Evolutionary conservation across 768 basidiomycete genomes (phyloP).

Genomic region (Trametes gibbosa): DNA sequence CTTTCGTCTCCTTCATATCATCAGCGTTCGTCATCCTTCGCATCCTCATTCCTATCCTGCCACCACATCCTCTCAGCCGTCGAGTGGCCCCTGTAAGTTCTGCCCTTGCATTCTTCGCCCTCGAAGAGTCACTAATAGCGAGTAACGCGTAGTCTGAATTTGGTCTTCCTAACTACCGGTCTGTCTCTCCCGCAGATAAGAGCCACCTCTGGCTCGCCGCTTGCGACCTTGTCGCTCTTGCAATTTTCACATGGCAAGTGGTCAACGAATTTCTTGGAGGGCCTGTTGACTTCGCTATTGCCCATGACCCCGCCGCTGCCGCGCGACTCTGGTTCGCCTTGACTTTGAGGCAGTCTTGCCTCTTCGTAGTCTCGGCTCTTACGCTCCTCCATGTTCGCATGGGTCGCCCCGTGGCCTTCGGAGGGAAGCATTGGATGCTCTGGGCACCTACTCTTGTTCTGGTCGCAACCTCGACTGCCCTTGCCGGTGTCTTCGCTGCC

Average conservation of each 20-base stretch:
- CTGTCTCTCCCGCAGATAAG: slow-evolving; percentile 66
- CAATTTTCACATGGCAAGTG: slow-evolving; percentile 65
- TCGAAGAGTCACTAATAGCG: slow-evolving; percentile 22
- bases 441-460: slow-evolving; percentile 64
- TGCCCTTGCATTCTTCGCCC: slow-evolving; percentile 6
- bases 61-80: slow-evolving; percentile 69
- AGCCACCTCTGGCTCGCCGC: slow-evolving; percentile 71
- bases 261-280: slow-evolving; percentile 50
- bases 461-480: slow-evolving; percentile 51
- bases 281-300: slow-evolving; percentile 41
- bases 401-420: slow-evolving; percentile 68
- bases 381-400: slow-evolving; percentile 70
- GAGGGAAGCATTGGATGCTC: slow-evolving; percentile 68
- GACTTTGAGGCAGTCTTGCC: slow-evolving; percentile 66
- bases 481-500: slow-evolving; percentile 57
- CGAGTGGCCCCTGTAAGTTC: slow-evolving; percentile 67
- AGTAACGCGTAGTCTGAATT: slow-evolving; percentile 59
- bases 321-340: slow-evolving; percentile 67
- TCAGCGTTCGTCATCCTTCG: slow-evolving; percentile 76
- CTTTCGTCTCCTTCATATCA: slow-evolving; percentile 67
- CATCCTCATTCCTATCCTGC: slow-evolving; percentile 71
- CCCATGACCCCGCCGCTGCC: slow-evolving; percentile 50
- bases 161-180: slow-evolving; percentile 66
- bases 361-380: slow-evolving; percentile 56
- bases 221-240: slow-evolving; percentile 61